phyloP scores from a whole-genome alignment of 2,329 filamentous ascomycete species.

The Mollisiaceae sp. region DNA sequence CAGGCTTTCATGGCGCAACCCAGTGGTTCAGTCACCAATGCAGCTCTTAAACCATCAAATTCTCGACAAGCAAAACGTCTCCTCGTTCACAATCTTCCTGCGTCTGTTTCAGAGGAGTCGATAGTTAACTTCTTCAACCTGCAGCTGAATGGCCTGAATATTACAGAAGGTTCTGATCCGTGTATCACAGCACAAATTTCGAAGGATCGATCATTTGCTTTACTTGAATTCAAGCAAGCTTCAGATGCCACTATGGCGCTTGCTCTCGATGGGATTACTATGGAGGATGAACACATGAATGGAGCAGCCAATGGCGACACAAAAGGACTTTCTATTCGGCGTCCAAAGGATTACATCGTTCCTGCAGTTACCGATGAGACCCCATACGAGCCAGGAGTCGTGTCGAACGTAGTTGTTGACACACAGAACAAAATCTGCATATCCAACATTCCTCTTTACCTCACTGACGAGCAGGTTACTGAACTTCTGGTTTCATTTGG shows the following conservation, averaged over 20 bases:
- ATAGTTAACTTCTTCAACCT: constrained; percentile 91
- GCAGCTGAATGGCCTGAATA: constrained; percentile 95
- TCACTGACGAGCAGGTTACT: constrained; percentile 88
- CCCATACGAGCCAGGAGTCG: constrained; percentile 74
- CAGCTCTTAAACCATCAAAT: constrained; percentile 89
- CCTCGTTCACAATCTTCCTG: constrained; percentile 82
- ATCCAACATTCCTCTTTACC: constrained; percentile 84
- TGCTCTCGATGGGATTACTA: constrained; percentile 85
- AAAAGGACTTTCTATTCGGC: constrained; percentile 73
- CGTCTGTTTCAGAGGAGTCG: constrained; percentile 73
- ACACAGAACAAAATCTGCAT: constrained; percentile 95
- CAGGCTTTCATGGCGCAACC: constrained; percentile 96
- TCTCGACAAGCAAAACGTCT: constrained; percentile 94
- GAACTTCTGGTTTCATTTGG: constrained; percentile 92
- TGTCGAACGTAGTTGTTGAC: constrained; percentile 84
- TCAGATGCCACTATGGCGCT: constrained; percentile 90
- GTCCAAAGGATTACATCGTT: constrained; percentile 97
- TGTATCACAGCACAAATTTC: constrained; percentile 85
- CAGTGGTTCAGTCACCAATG: constrained; percentile 66
- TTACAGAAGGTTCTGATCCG: constrained; percentile 81
- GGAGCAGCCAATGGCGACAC: constrained; percentile 56
- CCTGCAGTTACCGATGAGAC: constrained; percentile 77
- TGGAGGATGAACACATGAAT: constrained; percentile 72
- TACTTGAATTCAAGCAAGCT: constrained; percentile 88
- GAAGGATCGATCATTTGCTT: constrained; percentile 77